Conservation (phyloP, 768 basidiomycete genomes). For the Trametes cingulata region DNA sequence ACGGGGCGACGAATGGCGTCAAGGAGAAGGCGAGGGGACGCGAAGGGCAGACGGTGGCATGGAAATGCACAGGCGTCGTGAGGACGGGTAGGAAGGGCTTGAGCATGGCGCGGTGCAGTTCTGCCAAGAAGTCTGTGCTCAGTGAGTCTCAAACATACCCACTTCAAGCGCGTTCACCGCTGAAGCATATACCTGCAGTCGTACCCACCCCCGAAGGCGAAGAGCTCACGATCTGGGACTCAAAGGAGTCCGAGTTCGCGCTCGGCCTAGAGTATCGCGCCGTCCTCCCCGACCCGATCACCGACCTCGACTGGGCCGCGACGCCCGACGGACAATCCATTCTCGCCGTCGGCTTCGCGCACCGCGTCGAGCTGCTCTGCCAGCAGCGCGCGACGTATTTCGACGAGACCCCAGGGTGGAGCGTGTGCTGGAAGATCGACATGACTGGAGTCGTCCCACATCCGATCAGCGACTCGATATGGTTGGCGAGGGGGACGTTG, state of each 20-base stretch:
- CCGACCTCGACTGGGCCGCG: slow-evolving; percentile 92
- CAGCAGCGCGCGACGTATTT: slow-evolving; percentile 94
- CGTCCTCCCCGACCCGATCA: slow-evolving; percentile 61
- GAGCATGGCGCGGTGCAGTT: slow-evolving; percentile 79
- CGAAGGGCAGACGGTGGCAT: slow-evolving; percentile 28
- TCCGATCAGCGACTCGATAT: slow-evolving; percentile 86
- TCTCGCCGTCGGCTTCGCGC: slow-evolving; percentile 83
- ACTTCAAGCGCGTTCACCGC: background rate
- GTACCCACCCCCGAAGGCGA: slow-evolving; percentile 59
- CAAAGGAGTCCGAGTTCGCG: slow-evolving; percentile 89
- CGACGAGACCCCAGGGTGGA: slow-evolving; percentile 80
- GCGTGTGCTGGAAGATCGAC: slow-evolving; percentile 67
- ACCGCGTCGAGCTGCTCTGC: slow-evolving; percentile 82
- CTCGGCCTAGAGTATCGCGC: slow-evolving; percentile 80
- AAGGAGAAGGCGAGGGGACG: background rate
- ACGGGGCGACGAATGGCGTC: background rate
- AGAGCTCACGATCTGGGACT: slow-evolving; percentile 96
- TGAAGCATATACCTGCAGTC: slow-evolving; percentile 43
- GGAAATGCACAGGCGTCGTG: slow-evolving; percentile 75
- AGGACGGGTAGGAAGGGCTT: slow-evolving; percentile 68
- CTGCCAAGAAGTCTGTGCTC: slow-evolving; percentile 88
- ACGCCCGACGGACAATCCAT: slow-evolving; percentile 90
- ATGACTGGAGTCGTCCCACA: slow-evolving; percentile 76
- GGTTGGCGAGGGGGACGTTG: slow-evolving; percentile 82
- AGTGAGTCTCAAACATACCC: slow-evolving; percentile 45